A percentile compares a stretch with the other conserved stretches of the same genome.
phyloP scores from a whole-genome alignment of 129 eudicot species.

The Cynara cardunculus region DNA sequence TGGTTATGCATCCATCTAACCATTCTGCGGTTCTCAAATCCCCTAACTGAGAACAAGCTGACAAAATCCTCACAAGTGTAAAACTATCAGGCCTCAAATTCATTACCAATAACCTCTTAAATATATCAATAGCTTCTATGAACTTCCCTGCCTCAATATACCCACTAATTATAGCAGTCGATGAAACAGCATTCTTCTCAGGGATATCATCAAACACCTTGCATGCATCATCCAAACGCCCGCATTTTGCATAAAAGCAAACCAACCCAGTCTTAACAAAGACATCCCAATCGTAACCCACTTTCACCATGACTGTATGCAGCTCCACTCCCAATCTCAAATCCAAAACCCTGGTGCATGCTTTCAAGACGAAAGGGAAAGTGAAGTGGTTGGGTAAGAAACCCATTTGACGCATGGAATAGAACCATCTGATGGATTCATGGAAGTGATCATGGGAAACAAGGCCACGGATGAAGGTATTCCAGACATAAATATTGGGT shows the following conservation, averaged over 20 bases:
- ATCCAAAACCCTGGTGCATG: slow-evolving; percentile 44
- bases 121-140: slow-evolving; percentile 55
- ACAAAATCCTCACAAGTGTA: slow-evolving; percentile 60
- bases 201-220: slow-evolving; percentile 79
- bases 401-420: slow-evolving; percentile 44
- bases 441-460: slow-evolving; percentile 43
- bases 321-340: slow-evolving; percentile 43
- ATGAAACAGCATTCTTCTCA: slow-evolving; percentile 54
- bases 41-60: slow-evolving; percentile 63
- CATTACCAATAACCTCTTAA: slow-evolving; percentile 44
- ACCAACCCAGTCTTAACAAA: slow-evolving; percentile 72
- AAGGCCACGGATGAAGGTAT: slow-evolving; percentile 66
- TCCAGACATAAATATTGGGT: slow-evolving; percentile 55
- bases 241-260: slow-evolving; percentile 50
- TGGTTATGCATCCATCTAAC: slow-evolving; percentile 45
- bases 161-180: slow-evolving; percentile 71
- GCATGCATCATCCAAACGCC: slow-evolving; percentile 50
- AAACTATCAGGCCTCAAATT: slow-evolving; percentile 74
- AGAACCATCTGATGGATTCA: slow-evolving; percentile 38
- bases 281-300: slow-evolving; percentile 55
- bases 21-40: slow-evolving; percentile 56
- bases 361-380: slow-evolving; percentile 70
- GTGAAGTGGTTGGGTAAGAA: slow-evolving; percentile 61
- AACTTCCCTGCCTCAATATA: slow-evolving; percentile 46
- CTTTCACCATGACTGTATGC: slow-evolving; percentile 54